Conservation (phyloP, 1,139 yeast genomes). For the Suhomyces ambrosiae region DNA sequence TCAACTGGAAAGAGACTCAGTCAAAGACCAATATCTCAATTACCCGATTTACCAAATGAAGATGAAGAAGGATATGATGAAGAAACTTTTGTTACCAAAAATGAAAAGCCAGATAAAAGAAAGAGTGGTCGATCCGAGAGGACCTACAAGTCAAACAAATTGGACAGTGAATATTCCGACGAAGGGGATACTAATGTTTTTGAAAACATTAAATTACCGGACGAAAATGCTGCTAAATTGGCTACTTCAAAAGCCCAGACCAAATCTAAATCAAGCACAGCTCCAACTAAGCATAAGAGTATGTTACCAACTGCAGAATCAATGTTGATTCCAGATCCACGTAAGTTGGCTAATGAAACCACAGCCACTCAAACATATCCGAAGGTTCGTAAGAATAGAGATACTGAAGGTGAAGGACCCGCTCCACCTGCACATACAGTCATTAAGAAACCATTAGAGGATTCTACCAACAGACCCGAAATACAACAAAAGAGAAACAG, state of each 20-base stretch:
- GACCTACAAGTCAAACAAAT: constrained; percentile 12
- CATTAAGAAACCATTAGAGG: constrained; percentile 33
- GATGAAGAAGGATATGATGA: constrained; percentile 20
- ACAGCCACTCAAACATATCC: constrained; percentile 29
- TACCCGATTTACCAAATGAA: constrained; percentile 35
- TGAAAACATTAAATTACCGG: constrained; percentile 49
- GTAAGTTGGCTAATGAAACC: constrained; percentile 11
- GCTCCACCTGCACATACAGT: constrained; percentile 18
- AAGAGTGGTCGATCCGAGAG: constrained; percentile 15
- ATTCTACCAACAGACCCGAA: constrained; percentile 32
- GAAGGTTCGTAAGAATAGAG: constrained; percentile 27
- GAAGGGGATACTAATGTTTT: constrained; percentile 34
- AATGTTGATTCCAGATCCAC: constrained; percentile 40
- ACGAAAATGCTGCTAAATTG: constrained; percentile 20
- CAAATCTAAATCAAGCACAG: constrained; percentile 3
- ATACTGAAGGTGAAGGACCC: constrained; percentile 21
- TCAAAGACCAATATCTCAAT: constrained; percentile 35
- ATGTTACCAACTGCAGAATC: constrained; percentile 41
- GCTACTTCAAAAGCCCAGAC: constrained; percentile 5
- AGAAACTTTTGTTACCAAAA: constrained; percentile 42
- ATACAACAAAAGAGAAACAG: constrained; percentile 39
- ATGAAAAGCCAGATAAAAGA: constrained; percentile 27
- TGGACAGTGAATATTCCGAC: constrained; percentile 24
- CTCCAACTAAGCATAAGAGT: constrained; percentile 26
- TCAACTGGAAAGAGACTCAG: constrained; percentile 24